Base-by-base conservation (phyloP, 2,329 filamentous ascomycete species). In the Phyllosticta paracitricarpa region DNA sequence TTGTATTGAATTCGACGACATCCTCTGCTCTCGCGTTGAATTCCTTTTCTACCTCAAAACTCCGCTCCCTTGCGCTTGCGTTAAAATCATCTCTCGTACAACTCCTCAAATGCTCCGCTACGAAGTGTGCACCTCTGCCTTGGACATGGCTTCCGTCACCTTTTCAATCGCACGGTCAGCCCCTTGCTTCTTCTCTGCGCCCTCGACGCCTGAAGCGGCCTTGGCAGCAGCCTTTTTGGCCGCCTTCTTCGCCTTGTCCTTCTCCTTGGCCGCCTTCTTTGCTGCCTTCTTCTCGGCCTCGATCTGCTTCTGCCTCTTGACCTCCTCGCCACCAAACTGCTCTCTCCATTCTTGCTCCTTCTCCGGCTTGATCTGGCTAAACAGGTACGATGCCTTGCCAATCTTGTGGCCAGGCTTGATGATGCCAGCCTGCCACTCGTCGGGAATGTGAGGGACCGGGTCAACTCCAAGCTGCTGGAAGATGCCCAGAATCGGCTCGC, bases 281-380 rank as follows among this genome's bases (percentile, higher is more conserved):
- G 79, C 79, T 0, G 77, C 78, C 51, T 77, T 78, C 66, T 81
- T 78, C 26, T 80, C 77, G 8, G 73, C 73, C 64, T 73, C 75
- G 54, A 76, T 86, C 68, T 88, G 88, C 69, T 87, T 87, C 51
- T 85, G 79, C 65, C 89, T 85, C 67, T 87, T 80, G 40, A 81
- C 80, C 69, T 86, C 84, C 22, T 81, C 83, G 6, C 86, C 86
- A 57, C 86, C 86, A 67, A 86, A 96, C 66, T 83, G 82, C 64
- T 88, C 84, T 62, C 88, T 85, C 91, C 91, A 96, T 72, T 93
- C 88, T 58, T 88, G 84, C 55, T 89, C 85, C 78, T 92, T 93
- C 73, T 89, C 86, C 9, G 87, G 81, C 65, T 91, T 89, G 69
- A 96, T 96, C 59, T 82, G 83, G n/a, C 84, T 84, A 76, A 96